Conservation (phyloP, 208 protist species). For the Trypanosoma lewisi region DNA sequence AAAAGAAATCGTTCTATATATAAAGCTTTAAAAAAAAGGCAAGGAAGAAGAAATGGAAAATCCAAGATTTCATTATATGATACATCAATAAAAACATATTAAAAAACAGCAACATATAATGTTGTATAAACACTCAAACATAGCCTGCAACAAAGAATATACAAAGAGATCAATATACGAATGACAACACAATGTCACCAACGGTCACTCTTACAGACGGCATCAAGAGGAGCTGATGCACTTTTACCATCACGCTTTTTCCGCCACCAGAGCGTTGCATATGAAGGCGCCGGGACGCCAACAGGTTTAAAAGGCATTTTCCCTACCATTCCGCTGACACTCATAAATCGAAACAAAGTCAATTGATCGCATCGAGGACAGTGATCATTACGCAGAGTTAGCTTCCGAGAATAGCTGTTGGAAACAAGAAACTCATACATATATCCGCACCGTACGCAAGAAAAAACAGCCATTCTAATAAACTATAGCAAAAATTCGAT, state of each 20-base stretch:
- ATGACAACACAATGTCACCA: constrained; percentile 31
- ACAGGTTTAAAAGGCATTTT: constrained; percentile 62
- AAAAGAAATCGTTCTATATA: not conserved
- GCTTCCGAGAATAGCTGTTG: constrained; percentile 48
- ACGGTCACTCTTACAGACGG: constrained; percentile 52
- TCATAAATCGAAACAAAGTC: constrained; percentile 68
- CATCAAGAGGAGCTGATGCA: constrained; percentile 48
- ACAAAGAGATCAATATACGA: not conserved
- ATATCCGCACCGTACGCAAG: constrained; percentile 68
- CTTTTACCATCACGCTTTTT: constrained; percentile 52
- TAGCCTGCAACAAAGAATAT: too few relatives aligned
- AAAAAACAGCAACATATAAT: too few relatives aligned
- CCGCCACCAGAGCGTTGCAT: constrained; percentile 76
- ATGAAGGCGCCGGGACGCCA: constrained; percentile 55
- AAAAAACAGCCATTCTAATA: constrained; percentile 67
- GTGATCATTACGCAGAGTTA: constrained; percentile 54
- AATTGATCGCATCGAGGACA: constrained; percentile 68
- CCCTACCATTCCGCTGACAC: constrained; percentile 76
- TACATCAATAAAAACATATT: too few relatives aligned
- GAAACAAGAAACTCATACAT: constrained; percentile 82
- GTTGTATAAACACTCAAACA: too few relatives aligned
- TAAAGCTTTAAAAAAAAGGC: not conserved
- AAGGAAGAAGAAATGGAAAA: not conserved
- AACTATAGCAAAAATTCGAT: not conserved
- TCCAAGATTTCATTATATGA: too few relatives aligned